Base-by-base conservation (phyloP, 371 early-diverging fungal species). In the Mortierella sp. region DNA sequence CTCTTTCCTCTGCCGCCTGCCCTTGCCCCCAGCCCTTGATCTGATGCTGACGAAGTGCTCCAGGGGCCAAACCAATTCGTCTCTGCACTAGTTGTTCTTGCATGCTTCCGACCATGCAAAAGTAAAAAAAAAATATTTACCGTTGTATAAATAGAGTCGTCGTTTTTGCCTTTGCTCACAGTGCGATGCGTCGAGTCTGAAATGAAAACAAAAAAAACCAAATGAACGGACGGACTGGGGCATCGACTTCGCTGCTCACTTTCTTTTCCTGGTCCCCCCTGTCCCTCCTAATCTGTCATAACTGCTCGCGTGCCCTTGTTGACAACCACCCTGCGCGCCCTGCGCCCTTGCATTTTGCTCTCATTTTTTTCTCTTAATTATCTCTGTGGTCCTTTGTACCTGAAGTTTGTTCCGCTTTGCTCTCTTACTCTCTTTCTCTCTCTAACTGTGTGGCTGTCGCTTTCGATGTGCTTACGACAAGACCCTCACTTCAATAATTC, bases 221-320 rank as follows among this genome's bases (percentile, higher is more conserved):
- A 26, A 53, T 26, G 55, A 55, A 55, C 55, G 55, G 55, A 55
- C 55, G 55, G 55, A 55, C 55, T 31, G 55, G 55, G 55, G 55
- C 55, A 55, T 55, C 10, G 3, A 29, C 29, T 19, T 31, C 55
- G 31, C 55, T 31, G 55, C 55, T 55, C 55, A 55, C 16, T 6
- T 55, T 55, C 55, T 31, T 31, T 55, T 16, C 26, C 55, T 31
- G 55, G 55, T 55, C 26, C 13, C 29, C 24, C 53, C 26, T n/a
- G 24, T 19, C n/a, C n/a, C n/a, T 10, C 53, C 24, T 26, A 26
- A 31, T n/a, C n/a, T 55, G 55, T 31, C 31, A 26, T 31, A 55
- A 26, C 13, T 55, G 55, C 55, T 31, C 55, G 34, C 55, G 55
- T 55, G 55, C 31, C 55, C 31, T 55, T 31, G 14, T 31, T 55